These are phyloP conservation scores for Letharia columbiana DNA, from an alignment of 495 filamentous ascomycete species.

Conservation along the genomic window DNA sequence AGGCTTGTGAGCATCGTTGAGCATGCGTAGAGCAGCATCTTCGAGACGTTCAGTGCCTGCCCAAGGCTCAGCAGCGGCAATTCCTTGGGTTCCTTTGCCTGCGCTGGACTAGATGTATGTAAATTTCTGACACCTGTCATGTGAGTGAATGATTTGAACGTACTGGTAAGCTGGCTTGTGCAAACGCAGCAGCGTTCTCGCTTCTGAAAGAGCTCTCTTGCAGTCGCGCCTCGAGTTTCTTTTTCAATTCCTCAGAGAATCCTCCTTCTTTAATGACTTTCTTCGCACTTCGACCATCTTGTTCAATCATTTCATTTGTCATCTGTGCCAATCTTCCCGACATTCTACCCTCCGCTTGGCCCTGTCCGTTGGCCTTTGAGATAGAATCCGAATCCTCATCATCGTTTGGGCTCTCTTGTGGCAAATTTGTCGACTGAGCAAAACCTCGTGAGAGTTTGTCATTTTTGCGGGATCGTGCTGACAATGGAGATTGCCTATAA, in stretches of 20 bases:
- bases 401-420: slow-evolving; percentile 10
- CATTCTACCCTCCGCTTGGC: slow-evolving; percentile 52
- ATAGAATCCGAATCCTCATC: not conserved
- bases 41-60: slow-evolving; percentile 62
- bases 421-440: slow-evolving; percentile 11
- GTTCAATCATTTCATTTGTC: slow-evolving; percentile 68
- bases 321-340: slow-evolving; percentile 64
- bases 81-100: slow-evolving; percentile 61
- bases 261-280: slow-evolving; percentile 76
- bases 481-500: not conserved
- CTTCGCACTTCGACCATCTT: slow-evolving; percentile 58
- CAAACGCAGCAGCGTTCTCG: slow-evolving; percentile 61
- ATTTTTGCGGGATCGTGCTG: not conserved
- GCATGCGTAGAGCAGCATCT: slow-evolving; percentile 80
- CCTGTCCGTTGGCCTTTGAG: slow-evolving; percentile 4
- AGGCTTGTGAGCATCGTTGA: slow-evolving; percentile 71
- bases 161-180: slow-evolving; percentile 56
- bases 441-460: not conserved
- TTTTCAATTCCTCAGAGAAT: slow-evolving; percentile 79
- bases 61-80: slow-evolving; percentile 69
- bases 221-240: slow-evolving; percentile 63
- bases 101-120: slow-evolving; percentile 43
- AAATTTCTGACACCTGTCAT: not conserved
- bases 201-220: slow-evolving; percentile 59
- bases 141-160: slow-evolving; percentile 9